A percentile compares a stretch with the other conserved stretches of the same genome.
Evolutionary conservation across 129 eudicot genomes (phyloP).

Genomic region (Flaveria linearis): DNA sequence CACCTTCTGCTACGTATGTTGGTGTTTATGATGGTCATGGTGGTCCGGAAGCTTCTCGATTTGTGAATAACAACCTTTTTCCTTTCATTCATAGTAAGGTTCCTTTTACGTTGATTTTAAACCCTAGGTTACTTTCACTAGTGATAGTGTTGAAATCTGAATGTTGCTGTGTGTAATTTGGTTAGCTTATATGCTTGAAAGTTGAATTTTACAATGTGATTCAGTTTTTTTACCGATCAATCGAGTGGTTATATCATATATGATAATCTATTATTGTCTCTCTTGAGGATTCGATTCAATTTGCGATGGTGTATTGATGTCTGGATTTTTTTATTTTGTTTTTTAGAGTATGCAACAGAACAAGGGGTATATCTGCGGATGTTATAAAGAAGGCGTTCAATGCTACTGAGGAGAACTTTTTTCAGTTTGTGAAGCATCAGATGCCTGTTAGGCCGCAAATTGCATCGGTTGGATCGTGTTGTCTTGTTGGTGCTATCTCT

Average conservation of each 20-base stretch:
- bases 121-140: neutral
- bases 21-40: constrained; percentile 82
- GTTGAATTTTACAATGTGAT: constrained; percentile 5
- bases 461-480: neutral
- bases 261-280: neutral
- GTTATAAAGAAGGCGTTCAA: neutral
- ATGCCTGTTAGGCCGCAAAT: neutral
- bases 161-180: neutral
- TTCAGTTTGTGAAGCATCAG: constrained; percentile 7
- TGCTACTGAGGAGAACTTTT: neutral
- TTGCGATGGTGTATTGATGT: neutral
- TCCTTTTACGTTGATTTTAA: neutral
- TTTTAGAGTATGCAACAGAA: constrained; percentile 5
- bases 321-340: neutral
- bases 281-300: neutral
- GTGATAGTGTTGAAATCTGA: neutral
- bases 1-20: constrained; percentile 70
- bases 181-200: neutral
- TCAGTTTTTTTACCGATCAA: neutral
- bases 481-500: constrained; percentile 5
- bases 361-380: constrained; percentile 10
- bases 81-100: constrained; percentile 57
- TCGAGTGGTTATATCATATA: too few species aligned
- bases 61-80: constrained; percentile 62
- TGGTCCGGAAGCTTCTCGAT: constrained; percentile 39